Evolutionary conservation across 805 yeast genomes (phyloP).

Genomic region (Saccharomycopsis amapae): DNA sequence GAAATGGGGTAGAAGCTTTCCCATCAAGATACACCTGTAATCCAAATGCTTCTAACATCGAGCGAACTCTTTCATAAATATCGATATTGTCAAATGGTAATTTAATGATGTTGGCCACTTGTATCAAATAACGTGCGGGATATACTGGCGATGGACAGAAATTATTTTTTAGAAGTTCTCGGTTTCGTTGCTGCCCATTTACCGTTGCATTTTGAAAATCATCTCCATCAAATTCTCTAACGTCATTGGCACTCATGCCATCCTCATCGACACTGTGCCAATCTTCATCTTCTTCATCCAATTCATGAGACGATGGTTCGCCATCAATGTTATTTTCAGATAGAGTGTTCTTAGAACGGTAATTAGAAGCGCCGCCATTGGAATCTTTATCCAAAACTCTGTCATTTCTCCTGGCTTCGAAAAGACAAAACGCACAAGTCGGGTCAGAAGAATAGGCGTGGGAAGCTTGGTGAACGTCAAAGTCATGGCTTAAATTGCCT

Average conservation of each 20-base stretch:
- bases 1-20: not conserved
- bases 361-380: too few relatives aligned
- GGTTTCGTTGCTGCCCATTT: not conserved
- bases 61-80: not conserved
- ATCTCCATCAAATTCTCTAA: too few relatives aligned
- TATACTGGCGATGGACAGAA: not conserved
- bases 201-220: too few relatives aligned
- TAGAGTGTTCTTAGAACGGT: too few relatives aligned
- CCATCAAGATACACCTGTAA: not conserved
- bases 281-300: not conserved
- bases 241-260: not conserved
- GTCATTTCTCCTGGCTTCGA: too few relatives aligned
- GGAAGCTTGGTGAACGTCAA: too few relatives aligned
- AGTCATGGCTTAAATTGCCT: too few relatives aligned
- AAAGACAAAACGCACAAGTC: too few relatives aligned
- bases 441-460: too few relatives aligned
- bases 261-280: not conserved
- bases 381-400: too few relatives aligned
- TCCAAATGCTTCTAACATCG: not conserved
- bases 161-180: not conserved
- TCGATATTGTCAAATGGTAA: not conserved
- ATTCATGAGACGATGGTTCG: too few relatives aligned
- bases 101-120: not conserved
- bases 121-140: not conserved
- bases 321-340: too few relatives aligned